Evolutionary conservation across 441 rosid species (phyloP), one percentile per base, ranked within the genome.

Genomic region (Croton laevigatus): DNA sequence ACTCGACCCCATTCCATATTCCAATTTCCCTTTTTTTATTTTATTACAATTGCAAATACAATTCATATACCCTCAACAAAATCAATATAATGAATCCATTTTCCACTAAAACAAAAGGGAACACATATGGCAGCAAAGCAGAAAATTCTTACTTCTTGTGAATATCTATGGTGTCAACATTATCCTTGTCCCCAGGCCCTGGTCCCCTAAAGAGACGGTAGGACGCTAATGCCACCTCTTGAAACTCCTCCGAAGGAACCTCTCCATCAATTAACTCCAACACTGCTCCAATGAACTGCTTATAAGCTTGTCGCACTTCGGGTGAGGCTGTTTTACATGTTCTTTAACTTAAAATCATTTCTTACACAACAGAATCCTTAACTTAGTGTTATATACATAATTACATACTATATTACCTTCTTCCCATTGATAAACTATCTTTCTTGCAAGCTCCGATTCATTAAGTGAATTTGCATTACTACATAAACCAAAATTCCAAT

Each of bases 401-500:
- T 27, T 27, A 27, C 27, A 54, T 23, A 68, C 12, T 37, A 62
- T 13, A 49, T n/a, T 72, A 93, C 98, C 97, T 89, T 87, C 93
- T 76, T 91, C 97, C 97, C 97, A 94, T 69, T 80, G 85, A 76
- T 84, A 75, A 66, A 94, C 88, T 57, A 94, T 91, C 85, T 80
- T 88, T 78, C 81, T 84, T 4, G 91, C 94, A 67, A 91, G 91
- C 49, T 86, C 94, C 34, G 96, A 90, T 74, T 88, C 93, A 65
- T 84, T 87, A 32, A 85, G 78, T 16, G 88, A 78, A 72, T 73
- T 87, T 68, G 76, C 82, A 8, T 76, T 14, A 68, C 96, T 93
- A 75, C 71, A 69, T 73, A 54, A 59, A 8, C 22, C 44, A 34
- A 71, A 0, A 49, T 52, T 19, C 53, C 53, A 17, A 49, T 40